Conservation (phyloP, 805 yeast species). For the Torulaspora franciscae region DNA sequence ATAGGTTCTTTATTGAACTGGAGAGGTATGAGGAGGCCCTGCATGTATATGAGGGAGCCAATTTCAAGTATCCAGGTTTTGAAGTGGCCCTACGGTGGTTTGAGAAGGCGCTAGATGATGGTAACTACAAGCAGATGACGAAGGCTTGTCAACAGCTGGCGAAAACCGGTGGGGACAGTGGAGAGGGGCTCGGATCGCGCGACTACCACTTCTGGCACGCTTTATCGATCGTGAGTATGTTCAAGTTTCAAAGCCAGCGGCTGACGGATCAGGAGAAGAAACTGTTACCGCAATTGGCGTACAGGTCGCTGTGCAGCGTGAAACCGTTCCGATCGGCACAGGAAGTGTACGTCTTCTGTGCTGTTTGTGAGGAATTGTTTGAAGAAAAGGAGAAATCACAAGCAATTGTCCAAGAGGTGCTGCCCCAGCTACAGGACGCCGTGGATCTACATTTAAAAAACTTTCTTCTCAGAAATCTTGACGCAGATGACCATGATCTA, state of each 20-base stretch:
- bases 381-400: slow-evolving; percentile 32
- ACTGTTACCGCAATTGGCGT: slow-evolving; percentile 57
- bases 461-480: slow-evolving; percentile 46
- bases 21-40: slow-evolving; percentile 40
- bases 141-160: slow-evolving; percentile 44
- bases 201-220: slow-evolving; percentile 50
- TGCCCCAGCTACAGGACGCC: slow-evolving; percentile 31
- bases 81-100: slow-evolving; percentile 54
- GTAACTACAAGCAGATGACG: slow-evolving; percentile 50
- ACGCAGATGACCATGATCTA: slow-evolving; percentile 40
- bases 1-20: slow-evolving; percentile 41
- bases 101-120: slow-evolving; percentile 43
- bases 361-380: slow-evolving; percentile 40
- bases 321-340: slow-evolving; percentile 55
- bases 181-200: slow-evolving; percentile 25
- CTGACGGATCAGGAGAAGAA: slow-evolving; percentile 43
- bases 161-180: slow-evolving; percentile 36
- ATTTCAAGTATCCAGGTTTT: slow-evolving; percentile 51
- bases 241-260: slow-evolving; percentile 37
- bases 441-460: slow-evolving; percentile 62
- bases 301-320: slow-evolving; percentile 48
- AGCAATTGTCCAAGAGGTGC: slow-evolving; percentile 36
- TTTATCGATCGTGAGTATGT: slow-evolving; percentile 42
- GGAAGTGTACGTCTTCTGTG: slow-evolving; percentile 57
- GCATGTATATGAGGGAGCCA: slow-evolving; percentile 52